Evolutionary conservation across 495 filamentous ascomycete species (phyloP), one percentile per base, ranked within the genome.

Genomic region (Lentithecium fluviatile): DNA sequence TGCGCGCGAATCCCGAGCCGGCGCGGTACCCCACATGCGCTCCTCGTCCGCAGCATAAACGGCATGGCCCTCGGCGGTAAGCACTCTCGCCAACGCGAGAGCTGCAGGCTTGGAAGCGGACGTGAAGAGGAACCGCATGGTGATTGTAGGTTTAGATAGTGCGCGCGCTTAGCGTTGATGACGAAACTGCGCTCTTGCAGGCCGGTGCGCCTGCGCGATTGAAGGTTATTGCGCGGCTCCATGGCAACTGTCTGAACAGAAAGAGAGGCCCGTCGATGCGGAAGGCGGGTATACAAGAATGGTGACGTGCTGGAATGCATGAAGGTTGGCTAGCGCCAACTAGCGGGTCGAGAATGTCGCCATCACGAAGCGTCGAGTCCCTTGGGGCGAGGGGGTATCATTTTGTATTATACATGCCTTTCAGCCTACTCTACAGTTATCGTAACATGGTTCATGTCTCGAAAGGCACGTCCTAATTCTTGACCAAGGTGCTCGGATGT

Each of bases 11-110:
- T 45, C 45, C 3, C 37, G 40, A 19, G 53, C 53, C 17, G 53
- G 53, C 17, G 53, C 21, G 2, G 40, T 56, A 2, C 25, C 13
- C 20, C 29, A 46, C 4, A 20, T 26, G 6, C 1, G 10, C 10
- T 56, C 53, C 7, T n/a, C 3, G n/a, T 56, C 53, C 25, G 40
- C 53, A 12, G 32, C 38, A 24, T 43, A 23, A 6, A 56, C 40
- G 21, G 5, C 26, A 26, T 56, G 53, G 13, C 51, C 38, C 3
- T 45, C n/a, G 11, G 53, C n/a, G 1, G 52, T 8, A 32, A 55
- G 52, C 7, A 26, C 19, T 8, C 52, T 25, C 19, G 52, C 52
- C 6, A 45, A 37, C 2, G 52, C 52, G 17, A 55, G 52, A 4
- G 52, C 52, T 11, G 37, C 19, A 2, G 52, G 52, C 4, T 13